A percentile compares a stretch with the other conserved stretches of the same genome.
phyloP scores from a whole-genome alignment of 352 stramenopile genomes.

The Globisporangium yorkense region DNA sequence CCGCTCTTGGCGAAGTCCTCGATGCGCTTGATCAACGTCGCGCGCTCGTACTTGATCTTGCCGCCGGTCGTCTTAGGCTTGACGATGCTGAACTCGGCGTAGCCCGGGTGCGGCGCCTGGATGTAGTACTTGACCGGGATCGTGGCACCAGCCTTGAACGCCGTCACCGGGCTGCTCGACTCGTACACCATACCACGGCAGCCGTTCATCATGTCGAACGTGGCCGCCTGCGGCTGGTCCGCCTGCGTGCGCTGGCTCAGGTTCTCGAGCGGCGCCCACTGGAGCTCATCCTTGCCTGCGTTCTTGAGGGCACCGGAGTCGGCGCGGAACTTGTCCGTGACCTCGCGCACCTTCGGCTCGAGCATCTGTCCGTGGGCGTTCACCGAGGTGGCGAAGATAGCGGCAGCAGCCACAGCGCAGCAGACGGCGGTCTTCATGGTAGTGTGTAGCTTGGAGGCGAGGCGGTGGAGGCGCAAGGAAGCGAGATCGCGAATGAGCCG shows the following conservation, averaged over 20 bases:
- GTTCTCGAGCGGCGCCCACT: slow-evolving; percentile 49
- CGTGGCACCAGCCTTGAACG: slow-evolving; percentile 28
- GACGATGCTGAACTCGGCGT: slow-evolving; percentile 46
- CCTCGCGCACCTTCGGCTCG: slow-evolving; percentile 10
- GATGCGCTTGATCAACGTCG: too few species aligned
- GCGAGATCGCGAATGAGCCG: too few species aligned
- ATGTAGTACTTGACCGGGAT: slow-evolving; percentile 48
- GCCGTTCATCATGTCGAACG: slow-evolving; percentile 56
- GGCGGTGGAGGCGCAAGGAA: too few species aligned
- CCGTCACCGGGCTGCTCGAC: slow-evolving; percentile 30
- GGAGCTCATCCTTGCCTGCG: slow-evolving; percentile 45
- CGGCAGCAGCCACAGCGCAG: too few species aligned
- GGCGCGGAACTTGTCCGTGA: slow-evolving; percentile 28
- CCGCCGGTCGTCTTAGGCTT: slow-evolving; percentile 38
- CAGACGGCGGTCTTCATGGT: too few species aligned
- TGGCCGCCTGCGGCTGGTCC: slow-evolving; percentile 28
- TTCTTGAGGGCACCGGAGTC: slow-evolving; percentile 38
- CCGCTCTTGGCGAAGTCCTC: too few species aligned
- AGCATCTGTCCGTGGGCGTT: slow-evolving; percentile 20
- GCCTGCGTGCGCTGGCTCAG: slow-evolving; percentile 41
- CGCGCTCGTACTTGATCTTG: slow-evolving; percentile 38
- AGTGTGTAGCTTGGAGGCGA: too few species aligned
- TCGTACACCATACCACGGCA: slow-evolving; percentile 56
- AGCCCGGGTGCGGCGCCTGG: slow-evolving; percentile 49
- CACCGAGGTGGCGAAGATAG: neutral